phyloP scores from a whole-genome alignment of 75 land plant species.

The Pinus taeda region DNA sequence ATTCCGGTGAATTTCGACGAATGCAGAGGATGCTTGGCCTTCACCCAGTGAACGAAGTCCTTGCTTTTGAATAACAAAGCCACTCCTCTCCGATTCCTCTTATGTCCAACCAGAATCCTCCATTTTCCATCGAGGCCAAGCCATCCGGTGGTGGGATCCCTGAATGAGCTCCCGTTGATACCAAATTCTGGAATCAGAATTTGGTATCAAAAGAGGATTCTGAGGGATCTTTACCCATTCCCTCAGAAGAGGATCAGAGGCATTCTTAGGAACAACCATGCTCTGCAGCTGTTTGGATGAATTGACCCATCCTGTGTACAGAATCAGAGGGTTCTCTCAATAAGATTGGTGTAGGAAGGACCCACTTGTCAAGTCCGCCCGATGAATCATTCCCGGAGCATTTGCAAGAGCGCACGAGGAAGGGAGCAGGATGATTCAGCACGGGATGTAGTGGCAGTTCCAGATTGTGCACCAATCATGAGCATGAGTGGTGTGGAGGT shows the following conservation, averaged over 20 bases:
- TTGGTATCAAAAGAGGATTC: constrained; percentile 42
- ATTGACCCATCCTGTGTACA: constrained; percentile 63
- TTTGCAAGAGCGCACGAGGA: too few relatives aligned
- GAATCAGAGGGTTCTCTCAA: too few relatives aligned
- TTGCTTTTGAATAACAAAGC: constrained; percentile 43
- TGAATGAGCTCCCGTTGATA: constrained; percentile 17
- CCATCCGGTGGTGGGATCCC: constrained; percentile 60
- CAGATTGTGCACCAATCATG: too few relatives aligned
- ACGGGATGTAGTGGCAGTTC: too few relatives aligned
- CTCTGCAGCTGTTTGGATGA: constrained; percentile 34
- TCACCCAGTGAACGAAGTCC: constrained; percentile 47
- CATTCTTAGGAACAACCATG: constrained; percentile 35
- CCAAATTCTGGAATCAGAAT: constrained; percentile 22
- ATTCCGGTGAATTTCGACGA: constrained; percentile 35
- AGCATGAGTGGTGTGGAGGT: too few relatives aligned
- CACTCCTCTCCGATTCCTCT: constrained; percentile 14
- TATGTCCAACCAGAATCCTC: constrained; percentile 30
- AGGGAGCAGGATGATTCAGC: too few relatives aligned
- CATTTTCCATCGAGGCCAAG: constrained; percentile 28
- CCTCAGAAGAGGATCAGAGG: constrained; percentile 29
- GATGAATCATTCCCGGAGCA: too few relatives aligned
- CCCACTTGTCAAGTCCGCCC: too few relatives aligned
- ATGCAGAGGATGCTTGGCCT: constrained; percentile 38
- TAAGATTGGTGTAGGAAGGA: too few relatives aligned
- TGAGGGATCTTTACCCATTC: constrained; percentile 34